Evolutionary conservation across 148 eudicot species (phyloP).

Genomic region (Rhododendron williamsianum): DNA sequence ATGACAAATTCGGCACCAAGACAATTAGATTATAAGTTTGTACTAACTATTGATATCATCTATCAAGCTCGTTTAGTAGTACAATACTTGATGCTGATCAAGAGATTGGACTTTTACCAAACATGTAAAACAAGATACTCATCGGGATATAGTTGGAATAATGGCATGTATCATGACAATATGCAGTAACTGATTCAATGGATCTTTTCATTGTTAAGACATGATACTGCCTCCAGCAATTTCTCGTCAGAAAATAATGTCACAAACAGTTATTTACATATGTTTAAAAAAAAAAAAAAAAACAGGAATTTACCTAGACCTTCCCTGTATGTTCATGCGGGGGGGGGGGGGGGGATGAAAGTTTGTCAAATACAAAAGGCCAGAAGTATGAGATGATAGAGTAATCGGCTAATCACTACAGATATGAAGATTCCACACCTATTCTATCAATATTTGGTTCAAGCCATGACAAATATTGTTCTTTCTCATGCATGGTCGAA

Average conservation of each 20-base stretch:
- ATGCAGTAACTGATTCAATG: background rate
- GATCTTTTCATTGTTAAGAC: background rate
- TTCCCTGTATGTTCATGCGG: background rate
- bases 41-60: background rate
- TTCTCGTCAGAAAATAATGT: background rate
- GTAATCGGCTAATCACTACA: background rate
- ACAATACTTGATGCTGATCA: background rate
- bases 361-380: background rate
- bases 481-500: background rate
- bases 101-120: background rate
- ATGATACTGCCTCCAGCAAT: background rate
- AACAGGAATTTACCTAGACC: background rate
- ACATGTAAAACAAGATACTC: background rate
- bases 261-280: background rate
- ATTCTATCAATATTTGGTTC: background rate
- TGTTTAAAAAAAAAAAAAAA: too few relatives aligned
- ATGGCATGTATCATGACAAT: background rate
- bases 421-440: background rate
- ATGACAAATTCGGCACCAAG: background rate
- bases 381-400: background rate
- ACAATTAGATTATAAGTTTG: background rate
- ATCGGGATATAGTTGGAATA: background rate
- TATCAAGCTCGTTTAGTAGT: background rate
- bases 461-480: background rate
- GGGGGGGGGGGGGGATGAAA: too few relatives aligned